Evolutionary conservation across 768 basidiomycete genomes (phyloP).

Genomic region (Plicaturopsis crispa): DNA sequence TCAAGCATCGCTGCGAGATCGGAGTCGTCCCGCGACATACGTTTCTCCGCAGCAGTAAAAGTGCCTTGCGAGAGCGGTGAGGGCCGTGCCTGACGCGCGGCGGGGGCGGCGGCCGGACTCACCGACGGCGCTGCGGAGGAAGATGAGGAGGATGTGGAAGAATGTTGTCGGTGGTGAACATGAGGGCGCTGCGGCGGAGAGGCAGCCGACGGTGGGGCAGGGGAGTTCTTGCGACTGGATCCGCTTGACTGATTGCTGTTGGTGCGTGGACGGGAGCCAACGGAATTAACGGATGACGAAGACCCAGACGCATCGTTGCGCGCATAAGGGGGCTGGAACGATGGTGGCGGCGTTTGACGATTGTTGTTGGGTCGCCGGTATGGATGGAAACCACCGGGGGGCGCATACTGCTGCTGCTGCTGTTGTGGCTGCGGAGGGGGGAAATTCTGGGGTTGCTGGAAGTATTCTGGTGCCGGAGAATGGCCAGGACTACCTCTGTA

Average conservation of each 20-base stretch:
- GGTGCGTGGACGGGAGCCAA: slow-evolving; percentile 55
- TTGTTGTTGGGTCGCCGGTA: slow-evolving; percentile 58
- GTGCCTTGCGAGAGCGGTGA: slow-evolving; percentile 25
- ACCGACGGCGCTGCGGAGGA: slow-evolving; percentile 8
- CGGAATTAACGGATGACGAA: slow-evolving; percentile 70
- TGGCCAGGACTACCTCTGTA: slow-evolving; percentile 32
- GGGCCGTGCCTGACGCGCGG: slow-evolving; percentile 22
- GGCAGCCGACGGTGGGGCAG: slow-evolving; percentile 21
- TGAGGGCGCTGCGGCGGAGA: slow-evolving; percentile 13
- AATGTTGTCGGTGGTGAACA: slow-evolving; percentile 24
- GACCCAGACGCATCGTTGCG: slow-evolving; percentile 77
- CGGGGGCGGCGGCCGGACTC: slow-evolving; percentile 9
- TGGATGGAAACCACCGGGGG: slow-evolving; percentile 74
- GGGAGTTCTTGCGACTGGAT: slow-evolving; percentile 1
- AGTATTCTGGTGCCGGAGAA: slow-evolving; percentile 29
- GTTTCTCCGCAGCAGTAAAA: slow-evolving; percentile 52
- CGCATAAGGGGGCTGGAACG: slow-evolving; percentile 58
- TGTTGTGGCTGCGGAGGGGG: slow-evolving; percentile 19
- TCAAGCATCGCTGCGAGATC: slow-evolving; percentile 52
- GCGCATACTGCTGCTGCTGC: slow-evolving; percentile 24
- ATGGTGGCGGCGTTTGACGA: slow-evolving; percentile 15
- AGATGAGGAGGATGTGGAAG: slow-evolving; percentile 20
- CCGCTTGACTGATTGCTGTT: slow-evolving; percentile 58
- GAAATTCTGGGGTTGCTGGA: slow-evolving; percentile 25
- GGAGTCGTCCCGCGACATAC: slow-evolving; percentile 73